Conservation (phyloP, 345 rosid species). For the Eucalyptus pumila region DNA sequence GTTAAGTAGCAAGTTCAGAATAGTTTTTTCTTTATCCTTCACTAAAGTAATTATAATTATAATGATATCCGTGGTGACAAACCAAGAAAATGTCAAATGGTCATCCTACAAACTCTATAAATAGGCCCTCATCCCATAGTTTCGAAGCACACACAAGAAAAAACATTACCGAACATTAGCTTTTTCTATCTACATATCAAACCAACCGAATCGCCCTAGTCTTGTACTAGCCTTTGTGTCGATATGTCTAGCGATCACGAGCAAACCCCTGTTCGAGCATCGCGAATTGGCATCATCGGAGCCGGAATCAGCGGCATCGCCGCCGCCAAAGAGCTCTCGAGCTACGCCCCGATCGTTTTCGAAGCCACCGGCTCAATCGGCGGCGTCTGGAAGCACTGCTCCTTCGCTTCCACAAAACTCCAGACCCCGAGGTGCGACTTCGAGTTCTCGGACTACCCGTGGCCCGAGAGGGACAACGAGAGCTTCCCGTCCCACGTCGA, state of each 20-base stretch:
- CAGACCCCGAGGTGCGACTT: slow-evolving; percentile 59
- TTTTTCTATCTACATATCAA: neutral
- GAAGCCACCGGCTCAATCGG: slow-evolving; percentile 79
- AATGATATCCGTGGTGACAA: neutral
- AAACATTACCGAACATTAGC: neutral
- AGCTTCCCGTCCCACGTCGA: slow-evolving; percentile 54
- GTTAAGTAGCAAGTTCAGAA: neutral
- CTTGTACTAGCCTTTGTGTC: neutral
- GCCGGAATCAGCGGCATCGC: slow-evolving; percentile 92
- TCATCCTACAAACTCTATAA: neutral
- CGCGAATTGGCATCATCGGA: slow-evolving; percentile 60
- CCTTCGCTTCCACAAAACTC: slow-evolving; percentile 65
- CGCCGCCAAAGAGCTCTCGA: slow-evolving; percentile 57
- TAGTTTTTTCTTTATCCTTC: neutral
- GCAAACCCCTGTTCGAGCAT: neutral
- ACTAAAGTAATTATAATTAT: neutral
- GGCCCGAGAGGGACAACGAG: slow-evolving; percentile 65
- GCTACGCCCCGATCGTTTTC: slow-evolving; percentile 49
- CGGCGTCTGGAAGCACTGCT: slow-evolving; percentile 88
- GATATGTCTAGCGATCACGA: neutral
- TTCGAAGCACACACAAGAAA: neutral
- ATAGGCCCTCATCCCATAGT: neutral
- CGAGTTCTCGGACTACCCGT: slow-evolving; percentile 82
- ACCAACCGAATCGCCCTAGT: neutral
- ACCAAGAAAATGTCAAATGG: neutral